These are phyloP conservation scores for Aspergillus arachidicola DNA, from an alignment of 2,329 filamentous ascomycete species.

Conservation along the genomic window DNA sequence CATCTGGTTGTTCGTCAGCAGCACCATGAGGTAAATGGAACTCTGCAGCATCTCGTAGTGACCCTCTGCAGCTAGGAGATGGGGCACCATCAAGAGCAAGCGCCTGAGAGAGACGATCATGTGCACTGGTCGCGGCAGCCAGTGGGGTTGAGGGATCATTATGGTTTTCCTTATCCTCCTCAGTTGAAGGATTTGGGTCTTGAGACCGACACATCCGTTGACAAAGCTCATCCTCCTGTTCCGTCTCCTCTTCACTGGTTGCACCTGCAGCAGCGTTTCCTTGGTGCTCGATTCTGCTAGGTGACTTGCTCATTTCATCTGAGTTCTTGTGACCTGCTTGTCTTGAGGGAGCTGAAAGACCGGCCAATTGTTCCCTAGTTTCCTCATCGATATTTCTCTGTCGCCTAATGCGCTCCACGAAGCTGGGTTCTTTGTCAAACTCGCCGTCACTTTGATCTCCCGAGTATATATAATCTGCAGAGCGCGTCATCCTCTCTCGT, in stretches of 20 bases:
- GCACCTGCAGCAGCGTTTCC: conserved; percentile 24
- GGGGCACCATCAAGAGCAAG: conserved; percentile 32
- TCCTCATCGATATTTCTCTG: conserved; percentile 38
- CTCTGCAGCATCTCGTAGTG: neutral
- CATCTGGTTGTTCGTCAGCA: conserved; percentile 13
- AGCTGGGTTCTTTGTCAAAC: conserved; percentile 47
- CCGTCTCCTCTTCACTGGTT: conserved; percentile 49
- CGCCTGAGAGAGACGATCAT: conserved; percentile 42
- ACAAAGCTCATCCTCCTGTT: conserved; percentile 46
- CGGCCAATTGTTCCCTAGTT: conserved; percentile 38
- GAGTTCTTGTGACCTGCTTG: conserved; percentile 14
- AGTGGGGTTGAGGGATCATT: conserved; percentile 31
- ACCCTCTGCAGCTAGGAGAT: conserved; percentile 13
- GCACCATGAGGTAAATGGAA: conserved; percentile 6
- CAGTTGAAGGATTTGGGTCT: conserved; percentile 32
- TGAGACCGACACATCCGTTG: conserved; percentile 33
- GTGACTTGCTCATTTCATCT: neutral
- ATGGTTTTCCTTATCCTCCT: conserved; percentile 53
- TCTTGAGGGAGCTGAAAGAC: conserved; percentile 36
- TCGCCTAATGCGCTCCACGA: conserved; percentile 36
- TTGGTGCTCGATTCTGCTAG: conserved; percentile 21
- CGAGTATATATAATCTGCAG: conserved; percentile 37
- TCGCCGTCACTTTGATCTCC: conserved; percentile 44
- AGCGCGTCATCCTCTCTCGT: conserved; percentile 36
- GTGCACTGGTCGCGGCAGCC: conserved; percentile 35